These are phyloP conservation scores for Auricularia auricula-judae DNA, from an alignment of 768 basidiomycete species.

Conservation along the genomic window DNA sequence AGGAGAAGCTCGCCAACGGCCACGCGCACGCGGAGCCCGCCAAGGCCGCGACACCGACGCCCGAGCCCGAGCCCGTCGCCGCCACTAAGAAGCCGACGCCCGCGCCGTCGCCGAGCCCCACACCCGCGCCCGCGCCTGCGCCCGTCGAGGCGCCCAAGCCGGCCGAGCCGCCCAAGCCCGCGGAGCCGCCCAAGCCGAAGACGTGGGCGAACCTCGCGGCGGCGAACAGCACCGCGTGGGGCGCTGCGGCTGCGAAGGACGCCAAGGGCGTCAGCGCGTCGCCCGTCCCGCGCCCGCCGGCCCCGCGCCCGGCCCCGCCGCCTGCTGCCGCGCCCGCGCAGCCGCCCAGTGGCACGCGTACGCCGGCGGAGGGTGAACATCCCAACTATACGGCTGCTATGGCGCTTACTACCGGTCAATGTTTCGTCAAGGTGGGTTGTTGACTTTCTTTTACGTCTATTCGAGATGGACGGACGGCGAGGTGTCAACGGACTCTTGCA, in stretches of 20 bases:
- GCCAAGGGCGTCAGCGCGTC: constrained; percentile 67
- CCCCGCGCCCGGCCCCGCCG: constrained; percentile 18
- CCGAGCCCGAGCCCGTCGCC: constrained; percentile 16
- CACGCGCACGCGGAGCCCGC: constrained; percentile 21
- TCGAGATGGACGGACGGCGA: too few relatives aligned
- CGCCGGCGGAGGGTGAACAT: constrained; percentile 32
- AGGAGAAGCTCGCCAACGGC: constrained; percentile 13
- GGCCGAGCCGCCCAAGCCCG: constrained; percentile 24
- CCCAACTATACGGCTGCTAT: constrained; percentile 46
- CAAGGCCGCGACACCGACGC: constrained; percentile 15
- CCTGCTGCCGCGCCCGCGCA: constrained; percentile 3
- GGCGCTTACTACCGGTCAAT: constrained; percentile 57
- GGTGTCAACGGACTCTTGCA: too few relatives aligned
- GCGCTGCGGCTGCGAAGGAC: constrained; percentile 66
- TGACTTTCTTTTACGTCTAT: constrained; percentile 6
- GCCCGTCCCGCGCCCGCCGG: constrained; percentile 24
- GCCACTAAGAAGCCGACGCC: constrained; percentile 12
- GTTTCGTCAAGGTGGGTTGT: constrained; percentile 77
- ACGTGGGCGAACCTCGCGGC: constrained; percentile 93
- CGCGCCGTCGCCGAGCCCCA: constrained; percentile 7
- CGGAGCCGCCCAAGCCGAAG: constrained; percentile 47
- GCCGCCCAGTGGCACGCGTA: constrained; percentile 24
- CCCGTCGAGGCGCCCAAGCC: constrained; percentile 16
- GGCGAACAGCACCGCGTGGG: constrained; percentile 74
- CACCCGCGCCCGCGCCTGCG: constrained; percentile 18